Evolutionary conservation across 495 filamentous ascomycete species (phyloP).

Genomic region (Echria macrotheca): DNA sequence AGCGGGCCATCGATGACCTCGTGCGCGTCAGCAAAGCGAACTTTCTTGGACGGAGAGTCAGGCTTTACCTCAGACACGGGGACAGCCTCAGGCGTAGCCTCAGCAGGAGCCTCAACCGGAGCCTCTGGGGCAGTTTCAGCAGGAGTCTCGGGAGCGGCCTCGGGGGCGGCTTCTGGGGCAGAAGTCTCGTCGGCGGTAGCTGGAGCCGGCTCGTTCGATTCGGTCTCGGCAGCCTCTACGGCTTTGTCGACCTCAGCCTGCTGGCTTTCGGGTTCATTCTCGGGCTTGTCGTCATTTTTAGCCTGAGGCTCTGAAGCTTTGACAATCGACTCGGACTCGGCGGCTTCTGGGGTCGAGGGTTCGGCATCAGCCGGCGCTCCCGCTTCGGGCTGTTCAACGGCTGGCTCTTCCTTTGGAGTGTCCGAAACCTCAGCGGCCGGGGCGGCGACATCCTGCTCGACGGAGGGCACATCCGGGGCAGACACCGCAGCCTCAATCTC

Average conservation of each 20-base stretch:
- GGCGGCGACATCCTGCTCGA: neutral
- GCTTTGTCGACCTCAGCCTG: neutral
- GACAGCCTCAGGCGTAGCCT: neutral
- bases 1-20: slow-evolving; percentile 10
- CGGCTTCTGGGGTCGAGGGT: neutral
- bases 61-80: slow-evolving; percentile 10
- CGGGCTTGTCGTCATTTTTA: slow-evolving; percentile 3
- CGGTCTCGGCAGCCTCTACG: neutral
- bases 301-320: neutral
- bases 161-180: neutral
- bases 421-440: neutral
- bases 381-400: neutral
- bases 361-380: neutral
- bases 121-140: neutral
- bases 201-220: slow-evolving; percentile 7
- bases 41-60: slow-evolving; percentile 9
- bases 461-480: neutral
- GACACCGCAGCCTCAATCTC: neutral
- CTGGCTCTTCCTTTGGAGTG: no score
- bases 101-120: neutral
- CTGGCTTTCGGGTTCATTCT: slow-evolving; percentile 2
- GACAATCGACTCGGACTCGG: neutral
- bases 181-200: slow-evolving; percentile 2
- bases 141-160: neutral
- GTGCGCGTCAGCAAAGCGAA: slow-evolving; percentile 13